phyloP scores from a whole-genome alignment of 1,284 basidiomycete species.

The Apiotrichum laibachii region DNA sequence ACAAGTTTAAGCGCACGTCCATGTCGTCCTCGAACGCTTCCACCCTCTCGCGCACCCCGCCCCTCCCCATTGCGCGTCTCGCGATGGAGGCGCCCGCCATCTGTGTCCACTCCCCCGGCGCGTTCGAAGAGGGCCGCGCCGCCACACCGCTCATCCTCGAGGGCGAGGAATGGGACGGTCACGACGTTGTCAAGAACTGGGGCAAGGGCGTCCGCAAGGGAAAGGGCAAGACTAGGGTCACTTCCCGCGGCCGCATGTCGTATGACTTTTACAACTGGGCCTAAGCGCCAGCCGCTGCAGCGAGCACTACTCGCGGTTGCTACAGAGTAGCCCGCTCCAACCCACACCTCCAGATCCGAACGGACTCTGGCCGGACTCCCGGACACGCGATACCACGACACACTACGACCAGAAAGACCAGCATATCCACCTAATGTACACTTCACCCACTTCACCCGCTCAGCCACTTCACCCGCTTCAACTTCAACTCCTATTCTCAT shows the following conservation, averaged over 20 bases:
- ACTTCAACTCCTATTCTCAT: too few relatives aligned
- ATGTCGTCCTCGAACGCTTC: background rate
- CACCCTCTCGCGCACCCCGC: constrained; percentile 3
- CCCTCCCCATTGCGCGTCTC: constrained; percentile 11
- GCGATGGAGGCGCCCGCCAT: constrained; percentile 32
- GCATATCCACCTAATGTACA: too few relatives aligned
- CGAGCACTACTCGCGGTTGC: background rate
- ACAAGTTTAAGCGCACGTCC: constrained; percentile 11
- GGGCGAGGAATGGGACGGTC: constrained; percentile 48
- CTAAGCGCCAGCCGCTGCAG: background rate
- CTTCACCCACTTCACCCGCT: too few relatives aligned
- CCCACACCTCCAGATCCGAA: background rate
- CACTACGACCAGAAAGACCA: too few relatives aligned
- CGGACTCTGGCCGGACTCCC: too few relatives aligned
- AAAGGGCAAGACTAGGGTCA: constrained; percentile 1
- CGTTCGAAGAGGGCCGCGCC: constrained; percentile 43
- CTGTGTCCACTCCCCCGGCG: constrained; percentile 45
- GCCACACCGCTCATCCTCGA: constrained; percentile 44
- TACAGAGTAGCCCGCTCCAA: background rate
- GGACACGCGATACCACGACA: too few relatives aligned
- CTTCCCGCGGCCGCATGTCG: background rate
- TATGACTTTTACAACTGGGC: background rate
- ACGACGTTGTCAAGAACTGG: constrained; percentile 19
- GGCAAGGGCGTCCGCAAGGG: constrained; percentile 17
- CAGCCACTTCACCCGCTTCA: too few relatives aligned